Conservation (phyloP, 192 early-diverging fungal genomes). For the Powellomyces hirtus region DNA sequence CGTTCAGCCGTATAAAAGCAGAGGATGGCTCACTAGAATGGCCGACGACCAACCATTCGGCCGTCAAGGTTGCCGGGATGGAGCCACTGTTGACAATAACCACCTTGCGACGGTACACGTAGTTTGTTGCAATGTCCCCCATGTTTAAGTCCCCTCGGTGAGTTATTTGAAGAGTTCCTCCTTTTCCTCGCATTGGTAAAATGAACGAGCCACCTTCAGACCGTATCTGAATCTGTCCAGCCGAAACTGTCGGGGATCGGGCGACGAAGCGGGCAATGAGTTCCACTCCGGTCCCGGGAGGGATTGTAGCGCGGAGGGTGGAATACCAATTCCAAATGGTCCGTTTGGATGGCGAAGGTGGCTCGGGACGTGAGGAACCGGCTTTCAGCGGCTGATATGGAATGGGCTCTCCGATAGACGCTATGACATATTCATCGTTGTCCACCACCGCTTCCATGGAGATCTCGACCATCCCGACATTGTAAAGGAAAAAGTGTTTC, state of each 20-base stretch:
- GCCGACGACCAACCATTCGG: conserved; percentile 61
- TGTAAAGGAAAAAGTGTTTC: conserved; percentile 56
- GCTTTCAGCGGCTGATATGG: conserved; percentile 6
- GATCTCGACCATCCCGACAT: conserved; percentile 57
- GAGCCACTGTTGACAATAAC: conserved; percentile 53
- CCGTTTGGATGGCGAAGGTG: conserved; percentile 31
- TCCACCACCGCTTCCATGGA: conserved; percentile 39
- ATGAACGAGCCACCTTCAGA: conserved; percentile 48
- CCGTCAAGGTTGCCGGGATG: conserved; percentile 48
- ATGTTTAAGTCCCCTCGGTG: conserved; percentile 60
- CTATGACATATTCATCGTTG: conserved; percentile 50
- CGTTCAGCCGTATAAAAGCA: conserved; percentile 38
- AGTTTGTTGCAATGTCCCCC: conserved; percentile 62
- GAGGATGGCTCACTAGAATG: conserved; percentile 38
- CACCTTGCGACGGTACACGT: conserved; percentile 51
- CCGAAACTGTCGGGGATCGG: conserved; percentile 35
- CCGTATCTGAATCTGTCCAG: conserved; percentile 44
- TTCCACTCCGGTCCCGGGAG: conserved; percentile 46
- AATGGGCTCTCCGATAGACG: conserved; percentile 48
- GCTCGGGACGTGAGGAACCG: conserved; percentile 12
- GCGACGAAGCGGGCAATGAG: conserved; percentile 49
- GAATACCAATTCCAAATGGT: conserved; percentile 47
- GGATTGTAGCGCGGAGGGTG: conserved; percentile 24
- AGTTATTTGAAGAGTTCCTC: conserved; percentile 53
- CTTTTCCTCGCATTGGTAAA: conserved; percentile 52